A percentile compares a stretch with the other conserved stretches of the same genome.
phyloP scores from a whole-genome alignment of 73 alveolate genomes.

The Stentor roeselii region DNA sequence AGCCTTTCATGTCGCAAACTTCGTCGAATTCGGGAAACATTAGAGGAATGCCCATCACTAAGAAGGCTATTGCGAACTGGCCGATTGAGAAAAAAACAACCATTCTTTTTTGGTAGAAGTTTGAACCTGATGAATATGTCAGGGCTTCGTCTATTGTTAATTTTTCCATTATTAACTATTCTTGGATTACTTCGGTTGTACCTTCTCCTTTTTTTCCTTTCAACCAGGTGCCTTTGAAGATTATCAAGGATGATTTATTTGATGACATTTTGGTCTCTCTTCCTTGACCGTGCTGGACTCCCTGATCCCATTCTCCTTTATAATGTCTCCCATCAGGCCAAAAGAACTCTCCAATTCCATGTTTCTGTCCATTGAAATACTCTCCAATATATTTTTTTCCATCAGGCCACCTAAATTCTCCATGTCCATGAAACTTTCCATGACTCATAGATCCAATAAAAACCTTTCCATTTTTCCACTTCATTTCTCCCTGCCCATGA shows the following conservation, averaged over 20 bases:
- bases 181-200: not conserved
- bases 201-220: not conserved
- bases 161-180: not conserved
- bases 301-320: slow-evolving; percentile 37
- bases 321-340: slow-evolving; percentile 63
- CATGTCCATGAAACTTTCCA: slow-evolving; percentile 57
- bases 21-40: not conserved
- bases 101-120: not conserved
- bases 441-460: slow-evolving; percentile 9
- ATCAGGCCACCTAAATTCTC: slow-evolving; percentile 61
- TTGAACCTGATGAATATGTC: not conserved
- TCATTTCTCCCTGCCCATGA: slow-evolving; percentile 24
- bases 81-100: not conserved
- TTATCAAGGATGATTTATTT: not conserved
- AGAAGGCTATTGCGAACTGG: not conserved
- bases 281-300: not conserved
- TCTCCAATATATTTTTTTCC: slow-evolving; percentile 47
- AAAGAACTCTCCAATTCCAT: slow-evolving; percentile 47
- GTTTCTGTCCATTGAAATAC: slow-evolving; percentile 39
- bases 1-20: not conserved
- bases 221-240: not conserved
- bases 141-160: not conserved
- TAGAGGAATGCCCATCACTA: not conserved
- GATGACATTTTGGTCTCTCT: no score
- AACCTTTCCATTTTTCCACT: not conserved